These are phyloP conservation scores for Albugo candida DNA, from an alignment of 352 stramenopile species.

Conservation along the genomic window DNA sequence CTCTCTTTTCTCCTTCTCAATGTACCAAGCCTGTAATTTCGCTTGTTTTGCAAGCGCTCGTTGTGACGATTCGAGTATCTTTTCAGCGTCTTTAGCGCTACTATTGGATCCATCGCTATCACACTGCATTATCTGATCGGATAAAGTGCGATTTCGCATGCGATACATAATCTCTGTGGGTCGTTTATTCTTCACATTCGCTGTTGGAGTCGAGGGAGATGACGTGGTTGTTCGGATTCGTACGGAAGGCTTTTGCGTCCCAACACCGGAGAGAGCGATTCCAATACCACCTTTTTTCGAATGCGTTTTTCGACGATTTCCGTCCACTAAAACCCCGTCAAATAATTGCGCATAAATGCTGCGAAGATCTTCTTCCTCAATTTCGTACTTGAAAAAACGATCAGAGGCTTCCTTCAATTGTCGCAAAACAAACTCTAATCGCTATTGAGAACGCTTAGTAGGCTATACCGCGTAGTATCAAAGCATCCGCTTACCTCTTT, in stretches of 20 bases:
- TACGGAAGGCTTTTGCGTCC: slow-evolving; percentile 16
- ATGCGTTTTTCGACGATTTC: too few species aligned
- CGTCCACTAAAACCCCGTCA: slow-evolving; percentile 1
- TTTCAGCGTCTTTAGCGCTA: slow-evolving; percentile 24
- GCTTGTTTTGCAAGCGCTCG: slow-evolving; percentile 81
- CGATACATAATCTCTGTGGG: slow-evolving; percentile 36
- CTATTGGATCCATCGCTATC: slow-evolving; percentile 5
- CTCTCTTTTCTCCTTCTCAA: slow-evolving; percentile 76
- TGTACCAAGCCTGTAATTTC: slow-evolving; percentile 67
- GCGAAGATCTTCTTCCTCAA: slow-evolving; percentile 85
- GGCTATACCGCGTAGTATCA: neutral
- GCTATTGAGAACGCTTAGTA: slow-evolving; percentile 9
- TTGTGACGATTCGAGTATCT: slow-evolving; percentile 37
- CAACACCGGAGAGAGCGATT: neutral
- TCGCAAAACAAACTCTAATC: slow-evolving; percentile 36
- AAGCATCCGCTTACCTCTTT: neutral
- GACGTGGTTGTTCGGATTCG: slow-evolving; percentile 19
- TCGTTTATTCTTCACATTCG: neutral
- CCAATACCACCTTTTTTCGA: too few species aligned
- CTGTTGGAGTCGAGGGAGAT: neutral
- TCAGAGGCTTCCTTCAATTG: slow-evolving; percentile 63
- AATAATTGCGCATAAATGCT: slow-evolving; percentile 35
- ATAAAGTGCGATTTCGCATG: slow-evolving; percentile 13
- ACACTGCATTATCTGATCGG: slow-evolving; percentile 1
- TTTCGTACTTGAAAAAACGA: slow-evolving; percentile 86